Conservation (phyloP, 257 asterid species). For the Solanum peruvianum region DNA sequence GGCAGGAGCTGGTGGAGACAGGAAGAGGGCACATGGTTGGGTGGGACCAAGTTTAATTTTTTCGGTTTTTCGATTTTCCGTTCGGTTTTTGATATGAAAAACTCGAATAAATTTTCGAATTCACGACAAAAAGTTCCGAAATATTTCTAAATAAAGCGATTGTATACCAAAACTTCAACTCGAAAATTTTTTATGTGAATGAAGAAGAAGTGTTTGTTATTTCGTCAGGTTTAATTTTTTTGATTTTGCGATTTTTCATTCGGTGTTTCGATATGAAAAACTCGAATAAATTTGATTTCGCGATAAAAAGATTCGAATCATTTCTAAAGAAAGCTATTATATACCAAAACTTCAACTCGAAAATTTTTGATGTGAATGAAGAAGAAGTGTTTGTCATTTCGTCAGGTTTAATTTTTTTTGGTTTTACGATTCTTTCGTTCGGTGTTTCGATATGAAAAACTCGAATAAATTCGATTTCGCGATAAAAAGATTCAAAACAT, state of each 20-base stretch:
- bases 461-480: neutral
- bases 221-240: neutral
- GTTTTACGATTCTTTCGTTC: neutral
- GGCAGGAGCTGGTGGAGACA: slow-evolving; percentile 5
- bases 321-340: neutral
- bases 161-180: neutral
- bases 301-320: fast-evolving
- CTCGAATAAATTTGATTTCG: neutral
- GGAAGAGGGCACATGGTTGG: neutral
- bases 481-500: fast-evolving
- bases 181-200: neutral
- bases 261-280: neutral
- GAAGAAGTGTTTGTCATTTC: too few relatives aligned
- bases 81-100: neutral
- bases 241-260: neutral
- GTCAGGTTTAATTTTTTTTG: neutral
- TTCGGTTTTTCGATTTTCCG: neutral
- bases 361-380: neutral
- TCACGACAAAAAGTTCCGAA: neutral
- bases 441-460: neutral
- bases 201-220: too few relatives aligned
- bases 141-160: neutral
- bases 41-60: neutral
- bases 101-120: neutral
- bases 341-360: neutral